A percentile compares a stretch with the other conserved stretches of the same genome.
phyloP scores from a whole-genome alignment of 495 filamentous ascomycete species.

The Polyplosphaeria fusca region DNA sequence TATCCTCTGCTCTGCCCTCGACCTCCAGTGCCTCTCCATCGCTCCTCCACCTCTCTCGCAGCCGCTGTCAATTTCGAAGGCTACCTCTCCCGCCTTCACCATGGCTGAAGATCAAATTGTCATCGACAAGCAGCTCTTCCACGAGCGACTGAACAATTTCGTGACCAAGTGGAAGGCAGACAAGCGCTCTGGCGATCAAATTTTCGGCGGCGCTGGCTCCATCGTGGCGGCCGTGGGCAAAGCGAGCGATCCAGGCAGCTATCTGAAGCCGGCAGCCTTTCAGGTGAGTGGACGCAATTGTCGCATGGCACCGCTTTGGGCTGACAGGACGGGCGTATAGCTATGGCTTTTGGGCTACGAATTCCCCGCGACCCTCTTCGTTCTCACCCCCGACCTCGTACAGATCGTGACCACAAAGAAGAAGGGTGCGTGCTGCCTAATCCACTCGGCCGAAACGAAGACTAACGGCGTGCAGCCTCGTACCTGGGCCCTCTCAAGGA shows the following conservation, averaged over 20 bases:
- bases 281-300: constrained; percentile 62
- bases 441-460: too few relatives aligned
- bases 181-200: constrained; percentile 74
- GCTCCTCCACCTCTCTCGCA: constrained; percentile 1
- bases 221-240: constrained; percentile 91
- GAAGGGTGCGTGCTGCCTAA: constrained; percentile 63
- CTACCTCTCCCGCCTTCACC: constrained; percentile 18
- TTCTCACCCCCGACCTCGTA: constrained; percentile 81
- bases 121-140: constrained; percentile 89
- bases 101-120: constrained; percentile 63
- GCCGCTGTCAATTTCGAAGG: constrained; percentile 14
- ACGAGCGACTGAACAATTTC: constrained; percentile 83
- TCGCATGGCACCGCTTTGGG: too few relatives aligned
- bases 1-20: background rate
- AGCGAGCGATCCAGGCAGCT: constrained; percentile 77
- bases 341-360: constrained; percentile 99
- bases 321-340: too few relatives aligned
- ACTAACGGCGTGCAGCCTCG: constrained; percentile 72
- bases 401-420: constrained; percentile 94
- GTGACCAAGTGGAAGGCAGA: constrained; percentile 90
- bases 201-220: constrained; percentile 80
- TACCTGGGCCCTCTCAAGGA: constrained; percentile 89
- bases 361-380: constrained; percentile 90
- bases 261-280: constrained; percentile 91
- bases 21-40: constrained; percentile 8